Base-by-base conservation (phyloP, 2,329 filamentous ascomycete genomes). In the Fusarium mundagurra region DNA sequence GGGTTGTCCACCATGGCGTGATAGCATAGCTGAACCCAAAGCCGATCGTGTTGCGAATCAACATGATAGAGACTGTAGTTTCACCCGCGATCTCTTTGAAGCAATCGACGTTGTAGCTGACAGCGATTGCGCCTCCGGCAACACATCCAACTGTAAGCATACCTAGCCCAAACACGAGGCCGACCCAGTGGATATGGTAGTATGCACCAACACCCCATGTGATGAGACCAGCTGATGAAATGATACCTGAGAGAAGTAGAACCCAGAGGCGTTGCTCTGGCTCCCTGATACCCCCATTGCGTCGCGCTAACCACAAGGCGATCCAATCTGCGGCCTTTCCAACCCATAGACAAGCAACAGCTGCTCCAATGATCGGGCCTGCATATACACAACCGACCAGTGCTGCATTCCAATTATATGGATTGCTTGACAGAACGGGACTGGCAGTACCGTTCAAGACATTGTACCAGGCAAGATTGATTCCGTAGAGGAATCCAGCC, bases 391-490 rank as follows among this genome's bases (percentile, higher is more conserved):
- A 61, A 14, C 61, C 44, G 1, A 64, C 44, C 3, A 61, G 17
- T 14, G 61, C 61, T 17, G 61, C 54, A 18, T 38, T 48, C 44
- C 44, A 64, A 11, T 64, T 51, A 14, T 64, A 64, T 0, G 61
- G 61, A 12, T 50, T 36, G 10, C 61, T 50, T 31, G 54, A 61
- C 1, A 64, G n/a, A 1, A 64, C 55, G 6, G 61, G 55, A 2
- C 54, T 61, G 0, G 43, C 44, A 2, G 61, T 64, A 6, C 61
- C 55, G 18, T 64, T 64, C 4, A 64, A 13, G 6, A 64, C 44
- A 16, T 61, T 64, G 20, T 64, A 64, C 61, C 55, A 64, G 3
- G 61, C 61, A 16, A 64, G 55, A 11, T 64, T 64, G 9, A 61
- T 64, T 0, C 55, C 55, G 6, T 64, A 64, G 4, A 64, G 45